Conservation (phyloP, 768 basidiomycete genomes). For the Lactarius trivialis region DNA sequence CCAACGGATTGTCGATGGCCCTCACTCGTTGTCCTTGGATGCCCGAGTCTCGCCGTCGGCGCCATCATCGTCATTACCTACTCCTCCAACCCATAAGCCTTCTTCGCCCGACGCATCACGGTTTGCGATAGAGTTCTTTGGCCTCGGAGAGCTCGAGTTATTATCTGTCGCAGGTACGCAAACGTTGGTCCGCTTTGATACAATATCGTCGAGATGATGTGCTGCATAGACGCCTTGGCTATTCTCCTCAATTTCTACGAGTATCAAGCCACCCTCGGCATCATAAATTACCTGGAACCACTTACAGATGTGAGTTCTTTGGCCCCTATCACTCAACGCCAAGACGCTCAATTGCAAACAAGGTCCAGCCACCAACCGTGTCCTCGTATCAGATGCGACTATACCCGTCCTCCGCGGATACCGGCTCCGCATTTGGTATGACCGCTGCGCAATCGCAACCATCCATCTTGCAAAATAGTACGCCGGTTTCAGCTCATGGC, state of each 20-base stretch:
- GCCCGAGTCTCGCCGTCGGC: slow-evolving; percentile 65
- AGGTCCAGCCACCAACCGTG: slow-evolving; percentile 19
- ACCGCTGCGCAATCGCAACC: slow-evolving; percentile 9
- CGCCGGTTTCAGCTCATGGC: slow-evolving; percentile 15
- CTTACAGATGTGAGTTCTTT: slow-evolving; percentile 12
- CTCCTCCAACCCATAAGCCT: slow-evolving; percentile 72
- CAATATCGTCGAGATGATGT: background rate
- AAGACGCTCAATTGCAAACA: background rate
- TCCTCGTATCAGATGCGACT: slow-evolving; percentile 19
- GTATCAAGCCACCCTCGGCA: slow-evolving; percentile 15
- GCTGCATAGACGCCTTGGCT: slow-evolving; percentile 13
- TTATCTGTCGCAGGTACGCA: slow-evolving; percentile 51
- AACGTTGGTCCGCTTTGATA: background rate
- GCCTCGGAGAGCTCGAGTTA: slow-evolving; percentile 54
- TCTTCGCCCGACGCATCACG: slow-evolving; percentile 64
- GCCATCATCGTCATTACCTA: slow-evolving; percentile 71
- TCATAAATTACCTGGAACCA: slow-evolving; percentile 20
- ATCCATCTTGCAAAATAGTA: slow-evolving; percentile 13
- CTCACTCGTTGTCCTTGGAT: slow-evolving; percentile 66
- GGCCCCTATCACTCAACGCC: background rate
- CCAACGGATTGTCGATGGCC: slow-evolving; percentile 64
- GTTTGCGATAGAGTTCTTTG: slow-evolving; percentile 61
- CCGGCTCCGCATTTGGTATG: background rate
- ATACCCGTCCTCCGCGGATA: slow-evolving; percentile 14
- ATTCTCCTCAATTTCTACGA: slow-evolving; percentile 23